These are phyloP conservation scores for Malassezia cuniculi DNA, from an alignment of 1,284 basidiomycete species.

Conservation along the genomic window DNA sequence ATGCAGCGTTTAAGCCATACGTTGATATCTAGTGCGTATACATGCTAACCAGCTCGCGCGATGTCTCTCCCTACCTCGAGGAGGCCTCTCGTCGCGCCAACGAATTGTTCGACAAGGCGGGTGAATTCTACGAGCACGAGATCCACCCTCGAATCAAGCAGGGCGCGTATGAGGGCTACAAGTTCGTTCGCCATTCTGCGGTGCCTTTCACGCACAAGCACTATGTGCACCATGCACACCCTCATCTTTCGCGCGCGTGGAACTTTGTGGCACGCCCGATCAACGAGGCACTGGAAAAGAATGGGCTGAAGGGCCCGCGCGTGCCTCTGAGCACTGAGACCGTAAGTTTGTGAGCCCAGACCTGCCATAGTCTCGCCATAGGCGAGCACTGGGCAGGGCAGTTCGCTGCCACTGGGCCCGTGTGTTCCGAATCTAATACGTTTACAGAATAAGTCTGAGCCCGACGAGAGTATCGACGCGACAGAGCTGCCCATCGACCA, in stretches of 20 bases:
- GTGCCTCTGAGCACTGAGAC: too few species aligned
- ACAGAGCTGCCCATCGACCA: too few species aligned
- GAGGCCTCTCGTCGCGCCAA: constrained; percentile 22
- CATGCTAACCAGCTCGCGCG: constrained; percentile 14
- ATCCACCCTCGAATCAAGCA: constrained; percentile 31
- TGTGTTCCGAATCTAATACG: too few species aligned
- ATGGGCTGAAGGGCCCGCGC: constrained; percentile 7
- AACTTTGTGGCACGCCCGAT: constrained; percentile 5
- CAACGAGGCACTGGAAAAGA: constrained; percentile 8
- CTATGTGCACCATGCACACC: constrained; percentile 15
- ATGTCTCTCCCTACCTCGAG: constrained; percentile 36
- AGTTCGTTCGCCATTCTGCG: constrained; percentile 18
- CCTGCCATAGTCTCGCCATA: too few species aligned
- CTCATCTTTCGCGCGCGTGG: constrained; percentile 2
- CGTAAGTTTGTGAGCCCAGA: too few species aligned
- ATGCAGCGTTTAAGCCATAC: constrained; percentile 31
- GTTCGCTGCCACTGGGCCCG: too few species aligned
- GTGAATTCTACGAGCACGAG: constrained; percentile 30
- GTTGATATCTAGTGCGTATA: constrained; percentile 26
- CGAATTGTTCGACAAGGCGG: constrained; percentile 18
- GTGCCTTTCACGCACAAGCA: constrained; percentile 8
- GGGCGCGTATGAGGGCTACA: constrained; percentile 18
- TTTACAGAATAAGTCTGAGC: too few species aligned
- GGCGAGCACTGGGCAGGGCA: too few species aligned
- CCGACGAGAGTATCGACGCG: too few species aligned